Conservation (phyloP, 1,284 basidiomycete species). For the Rhodotorula sp. region DNA sequence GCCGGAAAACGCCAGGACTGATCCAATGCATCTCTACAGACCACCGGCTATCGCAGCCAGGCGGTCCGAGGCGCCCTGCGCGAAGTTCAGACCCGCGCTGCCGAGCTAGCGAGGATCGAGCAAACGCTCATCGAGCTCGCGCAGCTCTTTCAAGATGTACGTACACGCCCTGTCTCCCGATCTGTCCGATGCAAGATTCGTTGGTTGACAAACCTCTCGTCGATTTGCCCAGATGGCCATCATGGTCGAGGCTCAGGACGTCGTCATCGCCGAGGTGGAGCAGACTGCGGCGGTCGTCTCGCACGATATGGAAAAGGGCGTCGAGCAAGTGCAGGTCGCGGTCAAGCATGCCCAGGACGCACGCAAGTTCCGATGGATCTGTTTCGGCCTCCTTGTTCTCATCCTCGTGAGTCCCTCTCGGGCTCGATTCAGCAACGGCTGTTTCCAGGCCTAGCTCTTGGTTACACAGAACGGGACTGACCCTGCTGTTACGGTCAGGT, state of each 20-base stretch:
- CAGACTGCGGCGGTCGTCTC: constrained; percentile 61
- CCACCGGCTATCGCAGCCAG: constrained; percentile 16
- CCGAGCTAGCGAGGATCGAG: constrained; percentile 67
- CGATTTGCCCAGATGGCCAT: constrained; percentile 64
- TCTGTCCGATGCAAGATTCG: neutral
- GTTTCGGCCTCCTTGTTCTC: constrained; percentile 50
- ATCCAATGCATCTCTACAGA: neutral
- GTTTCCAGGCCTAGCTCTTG: neutral
- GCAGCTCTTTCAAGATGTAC: constrained; percentile 74
- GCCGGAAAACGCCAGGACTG: too few relatives aligned
- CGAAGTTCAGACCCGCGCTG: constrained; percentile 49
- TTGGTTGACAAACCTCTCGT: neutral
- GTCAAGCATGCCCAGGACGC: constrained; percentile 57
- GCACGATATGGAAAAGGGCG: constrained; percentile 63
- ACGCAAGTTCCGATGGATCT: constrained; percentile 66
- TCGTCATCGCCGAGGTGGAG: constrained; percentile 65
- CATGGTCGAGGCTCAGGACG: constrained; percentile 76
- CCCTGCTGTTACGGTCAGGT: neutral
- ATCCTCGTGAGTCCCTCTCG: constrained; percentile 20
- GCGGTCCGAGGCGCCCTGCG: constrained; percentile 47
- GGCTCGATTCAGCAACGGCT: too few relatives aligned
- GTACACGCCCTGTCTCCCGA: neutral
- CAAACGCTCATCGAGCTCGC: constrained; percentile 78
- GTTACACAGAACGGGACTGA: neutral
- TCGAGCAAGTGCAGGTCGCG: constrained; percentile 23